A percentile compares a stretch with the other conserved stretches of the same genome.
These are phyloP conservation scores for Penicillium sp. DNA, from an alignment of 2,329 filamentous ascomycete species.

Conservation along the genomic window DNA sequence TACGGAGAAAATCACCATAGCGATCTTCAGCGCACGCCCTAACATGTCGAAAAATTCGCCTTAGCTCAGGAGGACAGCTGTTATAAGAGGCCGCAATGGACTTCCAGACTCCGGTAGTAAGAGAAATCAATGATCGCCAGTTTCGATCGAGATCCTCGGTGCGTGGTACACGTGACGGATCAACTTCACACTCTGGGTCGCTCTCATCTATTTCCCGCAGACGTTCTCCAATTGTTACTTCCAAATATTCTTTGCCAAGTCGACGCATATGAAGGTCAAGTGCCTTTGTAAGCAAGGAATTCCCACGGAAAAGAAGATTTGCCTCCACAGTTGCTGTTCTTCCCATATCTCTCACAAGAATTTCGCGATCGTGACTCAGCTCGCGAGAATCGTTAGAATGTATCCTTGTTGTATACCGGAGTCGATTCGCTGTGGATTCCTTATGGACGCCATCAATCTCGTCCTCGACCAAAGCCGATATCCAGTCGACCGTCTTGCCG, in stretches of 20 bases:
- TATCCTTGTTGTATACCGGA: constrained; percentile 66
- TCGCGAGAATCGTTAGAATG: constrained; percentile 65
- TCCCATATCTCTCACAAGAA: constrained; percentile 66
- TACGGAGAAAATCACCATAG: constrained; percentile 89
- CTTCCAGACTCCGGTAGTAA: constrained; percentile 85
- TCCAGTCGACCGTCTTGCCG: constrained; percentile 81
- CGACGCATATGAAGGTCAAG: constrained; percentile 96
- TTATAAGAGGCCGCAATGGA: constrained; percentile 75
- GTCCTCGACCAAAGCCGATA: constrained; percentile 90
- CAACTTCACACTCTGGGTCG: constrained; percentile 92
- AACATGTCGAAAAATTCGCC: constrained; percentile 87
- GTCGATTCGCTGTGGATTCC: constrained; percentile 70
- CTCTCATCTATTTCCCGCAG: constrained; percentile 86
- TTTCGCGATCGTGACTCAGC: constrained; percentile 59
- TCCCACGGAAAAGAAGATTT: constrained; percentile 92
- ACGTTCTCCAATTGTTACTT: constrained; percentile 83
- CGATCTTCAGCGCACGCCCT: constrained; percentile 90
- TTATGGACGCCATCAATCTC: constrained; percentile 93
- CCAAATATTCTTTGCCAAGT: constrained; percentile 88
- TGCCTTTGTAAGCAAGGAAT: constrained; percentile 89
- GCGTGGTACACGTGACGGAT: constrained; percentile 74
- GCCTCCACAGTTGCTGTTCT: constrained; percentile 75
- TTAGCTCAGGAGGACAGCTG: constrained; percentile 77
- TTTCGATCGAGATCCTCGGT: constrained; percentile 78
- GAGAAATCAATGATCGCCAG: constrained; percentile 75